Evolutionary conservation across 75 land plant species (phyloP).

Genomic region (Pinus taeda): DNA sequence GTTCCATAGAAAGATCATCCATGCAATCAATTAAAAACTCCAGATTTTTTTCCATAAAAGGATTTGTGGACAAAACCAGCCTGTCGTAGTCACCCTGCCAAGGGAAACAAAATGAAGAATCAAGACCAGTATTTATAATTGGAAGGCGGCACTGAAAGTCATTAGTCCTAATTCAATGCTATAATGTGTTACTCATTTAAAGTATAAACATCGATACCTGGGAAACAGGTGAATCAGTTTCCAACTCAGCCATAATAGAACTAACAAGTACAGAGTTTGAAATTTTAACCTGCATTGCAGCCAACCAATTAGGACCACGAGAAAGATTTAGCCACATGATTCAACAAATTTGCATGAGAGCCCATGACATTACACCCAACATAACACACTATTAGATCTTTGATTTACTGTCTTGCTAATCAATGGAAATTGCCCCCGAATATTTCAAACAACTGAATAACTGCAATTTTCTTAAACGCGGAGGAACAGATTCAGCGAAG

Average conservation of each 20-base stretch:
- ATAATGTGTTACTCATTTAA: slow-evolving; percentile 4
- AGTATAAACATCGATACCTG: slow-evolving; percentile 47
- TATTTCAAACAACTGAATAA: no score
- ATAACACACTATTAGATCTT: background rate
- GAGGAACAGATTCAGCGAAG: no score
- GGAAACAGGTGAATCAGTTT: slow-evolving; percentile 84
- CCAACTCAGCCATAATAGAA: slow-evolving; percentile 91
- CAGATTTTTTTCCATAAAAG: slow-evolving; percentile 87
- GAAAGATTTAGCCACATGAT: background rate
- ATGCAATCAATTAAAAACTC: slow-evolving; percentile 96
- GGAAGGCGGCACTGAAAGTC: background rate
- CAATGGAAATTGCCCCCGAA: no score
- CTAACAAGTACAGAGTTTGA: slow-evolving; percentile 95
- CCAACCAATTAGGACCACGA: background rate
- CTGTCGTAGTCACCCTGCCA: slow-evolving; percentile 87
- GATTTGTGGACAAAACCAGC: slow-evolving; percentile 70
- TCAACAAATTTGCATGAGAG: background rate
- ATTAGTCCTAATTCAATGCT: background rate
- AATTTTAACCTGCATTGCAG: slow-evolving; percentile 65
- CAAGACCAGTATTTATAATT: background rate
- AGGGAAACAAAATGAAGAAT: background rate
- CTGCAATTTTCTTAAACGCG: no score
- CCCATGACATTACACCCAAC: background rate
- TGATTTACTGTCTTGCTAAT: no score
- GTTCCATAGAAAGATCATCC: slow-evolving; percentile 93